These are phyloP conservation scores for Letharia columbiana DNA, from an alignment of 495 filamentous ascomycete species.

Conservation along the genomic window DNA sequence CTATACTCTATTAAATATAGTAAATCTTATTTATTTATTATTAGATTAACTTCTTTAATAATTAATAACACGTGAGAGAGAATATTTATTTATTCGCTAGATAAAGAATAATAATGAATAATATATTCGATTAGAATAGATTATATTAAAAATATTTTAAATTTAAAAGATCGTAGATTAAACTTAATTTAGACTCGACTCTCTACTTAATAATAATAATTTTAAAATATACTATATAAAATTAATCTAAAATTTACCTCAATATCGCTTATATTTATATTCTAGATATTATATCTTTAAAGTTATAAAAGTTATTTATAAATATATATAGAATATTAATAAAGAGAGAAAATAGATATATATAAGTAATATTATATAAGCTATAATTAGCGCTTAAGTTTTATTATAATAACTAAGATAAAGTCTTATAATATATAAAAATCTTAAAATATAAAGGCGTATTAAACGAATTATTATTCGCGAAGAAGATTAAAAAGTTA, in stretches of 20 bases:
- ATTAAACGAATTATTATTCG: conserved; percentile 23
- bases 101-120: conserved; percentile 24
- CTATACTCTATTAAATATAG: background rate
- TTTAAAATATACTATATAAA: conserved; percentile 13
- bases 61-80: conserved; percentile 17
- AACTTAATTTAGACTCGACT: conserved; percentile 1
- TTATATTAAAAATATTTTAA: conserved; percentile 16
- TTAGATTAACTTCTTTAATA: conserved; percentile 15
- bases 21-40: conserved; percentile 2
- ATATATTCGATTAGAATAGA: conserved; percentile 20
- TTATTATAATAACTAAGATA: conserved; percentile 16
- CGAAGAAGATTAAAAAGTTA: conserved; percentile 25
- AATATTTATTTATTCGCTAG: conserved; percentile 22
- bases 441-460: conserved; percentile 8
- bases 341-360: conserved; percentile 28
- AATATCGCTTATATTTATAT: conserved; percentile 24
- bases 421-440: conserved; percentile 16
- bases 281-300: conserved; percentile 23
- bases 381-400: conserved; percentile 2
- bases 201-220: conserved; percentile 23
- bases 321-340: conserved; percentile 31
- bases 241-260: conserved; percentile 18
- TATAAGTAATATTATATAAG: conserved; percentile 25
- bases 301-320: conserved; percentile 27
- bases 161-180: conserved; percentile 17